phyloP scores from a whole-genome alignment of 139 green algal species.

The Picochlorum sp. region DNA sequence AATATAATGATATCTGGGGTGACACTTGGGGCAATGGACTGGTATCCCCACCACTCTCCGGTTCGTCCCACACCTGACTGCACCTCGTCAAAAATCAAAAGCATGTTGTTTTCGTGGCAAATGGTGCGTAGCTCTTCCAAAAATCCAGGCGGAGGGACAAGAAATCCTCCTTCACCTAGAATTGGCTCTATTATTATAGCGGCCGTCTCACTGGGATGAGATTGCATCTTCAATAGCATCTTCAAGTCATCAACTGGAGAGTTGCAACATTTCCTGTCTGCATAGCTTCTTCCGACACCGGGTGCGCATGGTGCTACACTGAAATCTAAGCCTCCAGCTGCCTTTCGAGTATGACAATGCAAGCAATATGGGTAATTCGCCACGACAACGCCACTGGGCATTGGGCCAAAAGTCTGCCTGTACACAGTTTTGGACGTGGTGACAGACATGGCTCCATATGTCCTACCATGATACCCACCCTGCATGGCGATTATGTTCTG shows the following conservation, averaged over 20 bases:
- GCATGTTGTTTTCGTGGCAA: conserved; percentile 57
- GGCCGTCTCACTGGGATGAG: conserved; percentile 44
- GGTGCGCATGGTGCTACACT: conserved; percentile 11
- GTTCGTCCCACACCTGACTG: conserved; percentile 62
- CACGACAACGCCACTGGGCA: conserved; percentile 48
- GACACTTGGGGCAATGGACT: conserved; percentile 29
- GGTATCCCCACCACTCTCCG: conserved; percentile 70
- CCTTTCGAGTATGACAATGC: conserved; percentile 55
- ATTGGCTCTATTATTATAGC: conserved; percentile 77
- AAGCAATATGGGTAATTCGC: conserved; percentile 78
- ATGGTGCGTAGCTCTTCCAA: conserved; percentile 42
- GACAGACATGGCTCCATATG: conserved; percentile 64
- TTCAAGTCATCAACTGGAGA: conserved; percentile 43
- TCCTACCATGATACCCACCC: conserved; percentile 69
- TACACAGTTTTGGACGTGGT: conserved; percentile 72
- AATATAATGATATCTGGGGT: conserved; percentile 71
- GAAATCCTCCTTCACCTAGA: conserved; percentile 72
- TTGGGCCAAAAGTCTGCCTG: conserved; percentile 53
- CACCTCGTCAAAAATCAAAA: conserved; percentile 82
- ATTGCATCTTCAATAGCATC: conserved; percentile 60
- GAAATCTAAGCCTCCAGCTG: conserved; percentile 13
- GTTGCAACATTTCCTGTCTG: conserved; percentile 47
- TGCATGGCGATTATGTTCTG: conserved; percentile 75
- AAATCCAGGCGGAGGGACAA: conserved; percentile 64
- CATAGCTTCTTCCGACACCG: conserved; percentile 6